A percentile compares a stretch with the other conserved stretches of the same genome.
phyloP scores from a whole-genome alignment of 1,284 basidiomycete species.

The Ganoderma leucocontextum region DNA sequence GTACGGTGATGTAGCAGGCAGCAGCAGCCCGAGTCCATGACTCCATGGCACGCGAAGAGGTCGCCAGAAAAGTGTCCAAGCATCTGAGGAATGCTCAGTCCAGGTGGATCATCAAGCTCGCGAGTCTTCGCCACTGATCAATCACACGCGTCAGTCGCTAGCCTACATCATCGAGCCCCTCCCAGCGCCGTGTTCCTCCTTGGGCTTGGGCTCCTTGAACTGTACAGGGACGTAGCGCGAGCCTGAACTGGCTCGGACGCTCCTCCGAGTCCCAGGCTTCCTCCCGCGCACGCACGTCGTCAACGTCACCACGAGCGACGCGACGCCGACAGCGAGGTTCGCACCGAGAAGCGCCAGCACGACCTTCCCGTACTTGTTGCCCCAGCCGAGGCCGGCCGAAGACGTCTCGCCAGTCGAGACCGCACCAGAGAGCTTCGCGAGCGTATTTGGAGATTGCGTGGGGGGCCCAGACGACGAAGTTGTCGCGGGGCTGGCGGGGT shows the following conservation, averaged over 20 bases:
- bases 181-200: slow-evolving; percentile 3
- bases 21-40: too few relatives aligned
- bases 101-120: too few relatives aligned
- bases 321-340: slow-evolving; percentile 15
- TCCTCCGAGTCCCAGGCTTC: slow-evolving; percentile 4
- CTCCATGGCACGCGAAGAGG: too few relatives aligned
- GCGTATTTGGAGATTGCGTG: background rate
- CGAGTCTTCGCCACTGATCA: too few relatives aligned
- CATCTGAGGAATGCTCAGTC: too few relatives aligned
- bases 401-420: background rate
- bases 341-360: slow-evolving; percentile 18
- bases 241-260: background rate
- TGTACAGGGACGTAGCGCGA: slow-evolving; percentile 13
- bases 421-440: slow-evolving; percentile 2
- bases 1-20: too few relatives aligned
- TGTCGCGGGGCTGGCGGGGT: background rate
- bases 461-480: slow-evolving; percentile 8
- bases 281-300: slow-evolving; percentile 15
- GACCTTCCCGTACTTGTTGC: slow-evolving; percentile 14
- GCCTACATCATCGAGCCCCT: background rate
- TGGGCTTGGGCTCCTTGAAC: slow-evolving; percentile 5
- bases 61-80: too few relatives aligned
- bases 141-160: slow-evolving; percentile 1
- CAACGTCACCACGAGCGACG: slow-evolving; percentile 11
- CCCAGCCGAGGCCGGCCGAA: slow-evolving; percentile 2